Evolutionary conservation across 148 eudicot species (phyloP), one percentile per base, ranked within the genome.

Genomic region (Drosera capensis): DNA sequence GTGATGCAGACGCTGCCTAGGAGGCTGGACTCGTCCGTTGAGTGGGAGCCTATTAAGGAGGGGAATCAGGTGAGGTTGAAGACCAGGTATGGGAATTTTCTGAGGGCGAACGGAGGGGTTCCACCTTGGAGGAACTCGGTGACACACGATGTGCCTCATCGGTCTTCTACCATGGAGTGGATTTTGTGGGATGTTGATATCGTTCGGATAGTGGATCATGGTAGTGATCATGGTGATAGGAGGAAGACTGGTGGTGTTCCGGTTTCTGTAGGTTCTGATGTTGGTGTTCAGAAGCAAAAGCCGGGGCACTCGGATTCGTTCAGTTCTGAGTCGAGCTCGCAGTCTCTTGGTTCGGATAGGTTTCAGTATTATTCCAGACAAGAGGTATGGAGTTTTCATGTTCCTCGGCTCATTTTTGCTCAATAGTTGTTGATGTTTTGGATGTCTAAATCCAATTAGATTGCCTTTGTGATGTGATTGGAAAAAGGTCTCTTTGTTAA

Each of bases 101-200:
- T 84, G 7, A 50, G 94, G 39, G 88, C 79, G 4, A 84, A 84
- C 23, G 85, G 82, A 0, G 85, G 82, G 1, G 2, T 77, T 16
- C 88, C 88, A 8, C 94, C 94, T 8, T 80, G 85, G 88, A 51
- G 79, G 40, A 77, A 77, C 36, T 69, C 85, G 3, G 64, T 84
- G 0, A 84, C 94, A 0, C 94, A 84, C 46, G 94, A 80, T 28
- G 51, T 83, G 6, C 94, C 94, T 2, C 71, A 84, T 26, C 48
- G 90, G 45, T 56, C 77, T 13, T 62, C 69, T 14, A 84, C 88
- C 0, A 66, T 74, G 53, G 82, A 74, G 41, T 77, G 82, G 94
- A 57, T 84, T 11, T 35, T 56, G 21, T 80, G 94, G 94, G 62
- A 74, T 45, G 77, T 84, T 46, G 72, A 77, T 15, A 63, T 84